phyloP scores from a whole-genome alignment of 441 rosid species.

The Rhodomyrtus psidioides region DNA sequence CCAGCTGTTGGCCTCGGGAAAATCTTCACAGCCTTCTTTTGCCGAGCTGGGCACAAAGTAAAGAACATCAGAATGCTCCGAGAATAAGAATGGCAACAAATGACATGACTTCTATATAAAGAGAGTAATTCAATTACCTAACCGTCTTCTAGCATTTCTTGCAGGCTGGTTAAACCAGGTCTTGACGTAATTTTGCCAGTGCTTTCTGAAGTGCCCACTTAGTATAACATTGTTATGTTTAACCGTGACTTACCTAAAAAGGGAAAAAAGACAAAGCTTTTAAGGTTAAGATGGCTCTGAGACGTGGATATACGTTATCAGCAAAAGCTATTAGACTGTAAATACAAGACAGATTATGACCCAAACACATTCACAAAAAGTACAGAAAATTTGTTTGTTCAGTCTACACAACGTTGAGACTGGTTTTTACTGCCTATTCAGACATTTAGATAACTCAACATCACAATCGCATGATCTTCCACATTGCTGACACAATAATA shows the following conservation, averaged over 20 bases:
- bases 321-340: not conserved
- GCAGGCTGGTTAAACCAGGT: conserved; percentile 17
- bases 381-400: not conserved
- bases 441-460: not conserved
- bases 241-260: conserved; percentile 1
- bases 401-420: not conserved
- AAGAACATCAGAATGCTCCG: not conserved
- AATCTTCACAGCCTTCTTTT: conserved; percentile 14
- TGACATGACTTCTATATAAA: not conserved
- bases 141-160: conserved; percentile 2
- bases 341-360: not conserved
- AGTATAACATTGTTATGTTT: conserved; percentile 13
- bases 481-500: not conserved
- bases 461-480: not conserved
- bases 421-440: not conserved
- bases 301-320: not conserved
- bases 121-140: not conserved
- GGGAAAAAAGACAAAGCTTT: not conserved
- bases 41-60: conserved; percentile 4
- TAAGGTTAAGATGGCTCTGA: not conserved
- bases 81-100: not conserved
- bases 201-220: conserved; percentile 11
- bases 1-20: conserved; percentile 15
- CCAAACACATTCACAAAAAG: not conserved
- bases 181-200: conserved; percentile 16